phyloP scores from a whole-genome alignment of 2,329 filamentous ascomycete species.

The Didymellaceae sp. region DNA sequence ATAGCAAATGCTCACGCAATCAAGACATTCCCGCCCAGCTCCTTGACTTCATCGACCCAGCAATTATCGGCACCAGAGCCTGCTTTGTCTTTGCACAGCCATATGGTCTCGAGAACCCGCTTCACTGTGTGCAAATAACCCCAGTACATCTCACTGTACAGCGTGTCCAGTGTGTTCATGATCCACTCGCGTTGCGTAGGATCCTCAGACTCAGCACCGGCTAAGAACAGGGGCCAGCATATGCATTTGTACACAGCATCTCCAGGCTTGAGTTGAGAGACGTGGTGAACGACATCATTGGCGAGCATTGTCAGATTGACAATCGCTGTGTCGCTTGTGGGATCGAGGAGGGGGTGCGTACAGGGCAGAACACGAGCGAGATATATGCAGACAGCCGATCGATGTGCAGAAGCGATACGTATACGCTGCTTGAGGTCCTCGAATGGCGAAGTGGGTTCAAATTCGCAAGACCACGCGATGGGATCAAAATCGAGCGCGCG shows the following conservation, averaged over 20 bases:
- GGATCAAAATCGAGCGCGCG: constrained; percentile 43
- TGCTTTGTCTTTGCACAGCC: constrained; percentile 39
- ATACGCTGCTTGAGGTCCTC: constrained; percentile 45
- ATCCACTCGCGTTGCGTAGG: constrained; percentile 58
- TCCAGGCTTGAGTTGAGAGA: constrained; percentile 56
- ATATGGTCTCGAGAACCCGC: constrained; percentile 44
- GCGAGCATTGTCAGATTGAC: constrained; percentile 51
- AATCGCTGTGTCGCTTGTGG: constrained; percentile 44
- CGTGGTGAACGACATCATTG: constrained; percentile 58
- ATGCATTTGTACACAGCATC: constrained; percentile 66
- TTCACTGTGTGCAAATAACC: constrained; percentile 47
- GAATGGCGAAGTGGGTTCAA: constrained; percentile 41
- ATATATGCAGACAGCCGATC: constrained; percentile 51
- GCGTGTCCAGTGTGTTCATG: constrained; percentile 52
- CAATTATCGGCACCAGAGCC: constrained; percentile 33
- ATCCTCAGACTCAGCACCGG: constrained; percentile 62
- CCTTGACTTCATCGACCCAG: constrained; percentile 45
- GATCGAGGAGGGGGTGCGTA: constrained; percentile 50
- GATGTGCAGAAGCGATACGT: constrained; percentile 48
- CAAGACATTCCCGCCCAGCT: constrained; percentile 40
- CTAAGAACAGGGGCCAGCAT: constrained; percentile 66
- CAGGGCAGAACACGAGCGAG: constrained; percentile 42
- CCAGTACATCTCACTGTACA: constrained; percentile 48
- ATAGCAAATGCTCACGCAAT: constrained; percentile 32
- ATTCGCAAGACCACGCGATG: constrained; percentile 38